phyloP scores from a whole-genome alignment of 768 basidiomycete species.

The Mycena leptocephala region DNA sequence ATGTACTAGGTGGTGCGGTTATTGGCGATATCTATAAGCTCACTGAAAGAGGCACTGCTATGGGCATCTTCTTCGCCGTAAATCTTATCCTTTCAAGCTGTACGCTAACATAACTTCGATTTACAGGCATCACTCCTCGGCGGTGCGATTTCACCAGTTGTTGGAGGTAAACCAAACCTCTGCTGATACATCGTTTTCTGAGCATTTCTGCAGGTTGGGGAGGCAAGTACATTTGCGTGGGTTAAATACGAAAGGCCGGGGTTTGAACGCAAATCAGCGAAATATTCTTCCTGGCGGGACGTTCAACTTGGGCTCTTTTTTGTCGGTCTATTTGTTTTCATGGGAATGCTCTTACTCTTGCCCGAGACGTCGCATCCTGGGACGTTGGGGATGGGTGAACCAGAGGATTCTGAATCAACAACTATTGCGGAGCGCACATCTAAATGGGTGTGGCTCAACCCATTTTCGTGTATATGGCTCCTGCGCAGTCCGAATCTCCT shows the following conservation, averaged over 20 bases:
- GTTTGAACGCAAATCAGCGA: slow-evolving; percentile 45
- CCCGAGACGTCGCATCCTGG: slow-evolving; percentile 68
- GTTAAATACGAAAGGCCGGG: slow-evolving; percentile 14
- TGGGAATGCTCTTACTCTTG: slow-evolving; percentile 51
- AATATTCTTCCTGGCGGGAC: slow-evolving; percentile 65
- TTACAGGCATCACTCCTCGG: slow-evolving; percentile 59
- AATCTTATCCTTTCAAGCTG: background rate
- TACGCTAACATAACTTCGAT: background rate
- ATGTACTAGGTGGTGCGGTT: slow-evolving; percentile 60
- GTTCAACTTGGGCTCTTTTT: slow-evolving; percentile 57
- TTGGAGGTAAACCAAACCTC: slow-evolving; percentile 49
- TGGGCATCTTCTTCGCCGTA: slow-evolving; percentile 65
- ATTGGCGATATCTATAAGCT: slow-evolving; percentile 68
- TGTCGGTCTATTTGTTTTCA: slow-evolving; percentile 48
- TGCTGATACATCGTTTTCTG: background rate
- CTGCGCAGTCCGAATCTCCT: slow-evolving; percentile 63
- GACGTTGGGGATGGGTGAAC: slow-evolving; percentile 56
- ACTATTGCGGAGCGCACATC: slow-evolving; percentile 1
- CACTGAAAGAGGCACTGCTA: slow-evolving; percentile 65
- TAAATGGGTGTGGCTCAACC: slow-evolving; percentile 58
- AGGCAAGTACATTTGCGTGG: too few relatives aligned
- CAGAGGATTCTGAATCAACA: background rate
- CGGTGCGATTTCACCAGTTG: slow-evolving; percentile 59
- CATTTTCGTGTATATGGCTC: slow-evolving; percentile 55
- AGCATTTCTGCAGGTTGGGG: slow-evolving; percentile 32